Base-by-base conservation (phyloP, 345 rosid genomes). In the Alliaria petiolata region DNA sequence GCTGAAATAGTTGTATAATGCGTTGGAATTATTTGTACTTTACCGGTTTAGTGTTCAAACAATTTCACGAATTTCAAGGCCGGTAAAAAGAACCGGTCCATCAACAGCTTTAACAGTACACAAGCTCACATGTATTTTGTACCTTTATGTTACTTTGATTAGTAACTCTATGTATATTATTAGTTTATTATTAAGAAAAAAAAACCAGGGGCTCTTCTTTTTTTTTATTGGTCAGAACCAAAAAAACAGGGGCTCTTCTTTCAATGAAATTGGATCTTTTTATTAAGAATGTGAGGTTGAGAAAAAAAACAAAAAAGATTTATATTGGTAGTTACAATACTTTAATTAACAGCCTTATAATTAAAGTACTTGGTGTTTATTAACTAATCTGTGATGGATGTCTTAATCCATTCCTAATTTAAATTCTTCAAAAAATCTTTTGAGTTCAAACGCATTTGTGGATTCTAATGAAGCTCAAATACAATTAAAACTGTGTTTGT, bases 61-160 rank as follows among this genome's bases (percentile, higher is more conserved):
- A 34, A 39, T 58, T 66, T 35, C 53, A 67, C 72, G 36, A 16
- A 22, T 40, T 74, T 59, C 72, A 50, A 74, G 72, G n/a, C 52
- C 35, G 39, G 76, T 64, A 44, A 71, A 52, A 53, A 71, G 68
- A 61, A 42, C 26, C 36, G 71, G 77, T 26, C 76, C 78, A 66
- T 20, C 7, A 58, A 58, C 67, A 74, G 72, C 78, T 74, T 74
- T 74, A 66, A 40, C 60, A 74, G 78, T 49, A 66, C 50, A 73
- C 36, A 74, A 66, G 46, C 54, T 74, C 76, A 66, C 78, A 74
- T 66, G 67, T 71, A 22, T 14, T 57, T 40, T 40, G 43, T 52
- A 52, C 19, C 69, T 62, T 71, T 62, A 43, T 62, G 54, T 42
- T 74, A 66, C 67, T 65, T 74, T 65, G 78, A 74, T 74, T 66